Percentiles rank a stretch among this genome's conserved stretches.
phyloP scores from a whole-genome alignment of 2,329 filamentous ascomycete genomes.

The Tolypocladium capitatum region DNA sequence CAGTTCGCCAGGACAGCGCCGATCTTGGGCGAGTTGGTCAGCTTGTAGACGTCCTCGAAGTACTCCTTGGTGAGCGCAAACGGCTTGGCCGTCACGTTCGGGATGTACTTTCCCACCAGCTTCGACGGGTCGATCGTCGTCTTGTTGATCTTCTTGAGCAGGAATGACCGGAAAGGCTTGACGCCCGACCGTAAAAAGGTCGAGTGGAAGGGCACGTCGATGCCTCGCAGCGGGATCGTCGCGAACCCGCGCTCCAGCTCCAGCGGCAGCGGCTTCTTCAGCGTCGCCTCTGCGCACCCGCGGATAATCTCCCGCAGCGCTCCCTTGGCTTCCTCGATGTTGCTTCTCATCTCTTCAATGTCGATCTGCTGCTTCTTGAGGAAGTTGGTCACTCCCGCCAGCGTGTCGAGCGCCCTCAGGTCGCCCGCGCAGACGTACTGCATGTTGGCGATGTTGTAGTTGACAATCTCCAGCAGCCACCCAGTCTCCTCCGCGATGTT shows the following conservation, averaged over 20 bases:
- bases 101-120: slow-evolving; percentile 96
- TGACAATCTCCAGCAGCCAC: slow-evolving; percentile 98
- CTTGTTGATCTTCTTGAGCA: slow-evolving; percentile 99
- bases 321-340: slow-evolving; percentile 80
- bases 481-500: slow-evolving; percentile 87
- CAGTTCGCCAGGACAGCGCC: slow-evolving; percentile 75
- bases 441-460: slow-evolving; percentile 74
- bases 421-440: slow-evolving; percentile 63
- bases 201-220: slow-evolving; percentile 98
- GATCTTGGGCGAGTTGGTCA: slow-evolving; percentile 76
- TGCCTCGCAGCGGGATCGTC: slow-evolving; percentile 91
- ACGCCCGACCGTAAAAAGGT: slow-evolving; percentile 96
- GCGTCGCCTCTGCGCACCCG: slow-evolving; percentile 73
- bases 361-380: slow-evolving; percentile 96
- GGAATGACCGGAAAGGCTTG: slow-evolving; percentile 95
- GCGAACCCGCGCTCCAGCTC: slow-evolving; percentile 91
- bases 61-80: slow-evolving; percentile 97
- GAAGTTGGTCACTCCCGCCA: slow-evolving; percentile 79
- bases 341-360: slow-evolving; percentile 83
- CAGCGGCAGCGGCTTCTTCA: slow-evolving; percentile 76
- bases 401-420: slow-evolving; percentile 55
- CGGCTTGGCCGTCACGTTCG: slow-evolving; percentile 91
- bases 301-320: slow-evolving; percentile 85
- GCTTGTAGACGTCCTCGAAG: slow-evolving; percentile 93
- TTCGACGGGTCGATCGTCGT: slow-evolving; percentile 96